Conservation (phyloP, 768 basidiomycete genomes). For the Serendipita sp. region DNA sequence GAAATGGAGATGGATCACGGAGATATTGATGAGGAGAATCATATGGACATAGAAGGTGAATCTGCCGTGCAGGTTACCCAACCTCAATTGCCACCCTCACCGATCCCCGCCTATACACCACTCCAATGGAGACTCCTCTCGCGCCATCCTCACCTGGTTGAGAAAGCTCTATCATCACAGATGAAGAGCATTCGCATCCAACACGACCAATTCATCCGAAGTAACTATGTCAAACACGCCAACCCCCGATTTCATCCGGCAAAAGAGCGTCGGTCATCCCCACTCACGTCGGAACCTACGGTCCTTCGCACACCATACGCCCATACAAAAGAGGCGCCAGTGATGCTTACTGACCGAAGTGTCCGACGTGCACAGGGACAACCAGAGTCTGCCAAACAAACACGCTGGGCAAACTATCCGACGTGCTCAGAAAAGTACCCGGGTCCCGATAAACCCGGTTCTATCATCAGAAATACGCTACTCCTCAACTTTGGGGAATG, state of each 20-base stretch:
- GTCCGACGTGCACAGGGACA: not conserved
- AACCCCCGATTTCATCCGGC: not conserved
- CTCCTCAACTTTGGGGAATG: constrained; percentile 1
- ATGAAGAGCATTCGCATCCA: not conserved
- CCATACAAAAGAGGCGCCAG: not conserved
- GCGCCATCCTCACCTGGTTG: not conserved
- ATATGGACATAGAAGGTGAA: no score
- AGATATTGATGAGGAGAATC: no score
- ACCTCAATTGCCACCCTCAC: not conserved
- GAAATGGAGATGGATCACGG: not conserved
- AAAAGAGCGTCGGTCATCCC: not conserved
- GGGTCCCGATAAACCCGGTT: not conserved
- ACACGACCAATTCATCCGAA: not conserved
- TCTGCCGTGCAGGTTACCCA: no score
- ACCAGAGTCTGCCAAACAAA: not conserved
- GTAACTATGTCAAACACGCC: not conserved
- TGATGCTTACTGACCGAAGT: not conserved
- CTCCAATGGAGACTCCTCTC: not conserved
- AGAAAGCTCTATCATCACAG: not conserved
- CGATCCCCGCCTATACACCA: not conserved
- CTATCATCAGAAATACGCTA: not conserved
- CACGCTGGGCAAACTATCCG: not conserved
- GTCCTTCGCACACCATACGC: not conserved
- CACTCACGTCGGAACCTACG: not conserved
- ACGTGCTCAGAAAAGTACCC: not conserved